These are phyloP conservation scores for Catunica adiposa DNA, from an alignment of 2,329 filamentous ascomycete genomes.

Conservation along the genomic window DNA sequence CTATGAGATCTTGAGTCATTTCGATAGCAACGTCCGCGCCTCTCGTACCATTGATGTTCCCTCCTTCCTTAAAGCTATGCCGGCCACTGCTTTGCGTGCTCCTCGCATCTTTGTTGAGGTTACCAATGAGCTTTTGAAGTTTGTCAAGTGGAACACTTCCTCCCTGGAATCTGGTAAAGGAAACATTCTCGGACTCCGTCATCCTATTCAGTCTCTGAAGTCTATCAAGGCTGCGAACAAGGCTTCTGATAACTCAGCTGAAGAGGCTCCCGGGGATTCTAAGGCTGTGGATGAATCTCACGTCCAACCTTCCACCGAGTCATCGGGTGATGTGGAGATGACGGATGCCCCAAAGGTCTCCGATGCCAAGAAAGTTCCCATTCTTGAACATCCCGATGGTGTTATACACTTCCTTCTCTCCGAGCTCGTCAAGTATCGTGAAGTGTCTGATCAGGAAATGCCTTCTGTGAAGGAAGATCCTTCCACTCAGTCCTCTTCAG, in stretches of 20 bases:
- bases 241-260: neutral
- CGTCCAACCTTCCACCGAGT: slow-evolving; percentile 44
- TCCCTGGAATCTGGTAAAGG: slow-evolving; percentile 9
- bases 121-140: slow-evolving; percentile 65
- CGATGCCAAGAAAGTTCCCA: slow-evolving; percentile 48
- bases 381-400: slow-evolving; percentile 84
- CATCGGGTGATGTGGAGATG: slow-evolving; percentile 39
- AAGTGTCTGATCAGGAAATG: slow-evolving; percentile 69
- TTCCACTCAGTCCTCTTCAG: too few species aligned
- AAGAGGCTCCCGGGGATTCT: neutral
- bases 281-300: neutral
- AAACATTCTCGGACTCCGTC: slow-evolving; percentile 13
- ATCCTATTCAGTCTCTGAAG: neutral
- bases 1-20: slow-evolving; percentile 66
- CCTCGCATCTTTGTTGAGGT: slow-evolving; percentile 78
- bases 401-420: slow-evolving; percentile 90
- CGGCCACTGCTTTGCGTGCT: slow-evolving; percentile 62
- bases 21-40: slow-evolving; percentile 39
- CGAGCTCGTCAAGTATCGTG: slow-evolving; percentile 78
- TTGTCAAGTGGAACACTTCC: slow-evolving; percentile 13
- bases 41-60: slow-evolving; percentile 49
- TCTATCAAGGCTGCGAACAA: neutral
- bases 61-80: slow-evolving; percentile 58
- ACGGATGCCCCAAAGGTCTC: slow-evolving; percentile 52
- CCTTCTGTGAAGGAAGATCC: slow-evolving; percentile 10